phyloP scores from a whole-genome alignment of 495 filamentous ascomycete genomes.

The Penicillium paradoxum region DNA sequence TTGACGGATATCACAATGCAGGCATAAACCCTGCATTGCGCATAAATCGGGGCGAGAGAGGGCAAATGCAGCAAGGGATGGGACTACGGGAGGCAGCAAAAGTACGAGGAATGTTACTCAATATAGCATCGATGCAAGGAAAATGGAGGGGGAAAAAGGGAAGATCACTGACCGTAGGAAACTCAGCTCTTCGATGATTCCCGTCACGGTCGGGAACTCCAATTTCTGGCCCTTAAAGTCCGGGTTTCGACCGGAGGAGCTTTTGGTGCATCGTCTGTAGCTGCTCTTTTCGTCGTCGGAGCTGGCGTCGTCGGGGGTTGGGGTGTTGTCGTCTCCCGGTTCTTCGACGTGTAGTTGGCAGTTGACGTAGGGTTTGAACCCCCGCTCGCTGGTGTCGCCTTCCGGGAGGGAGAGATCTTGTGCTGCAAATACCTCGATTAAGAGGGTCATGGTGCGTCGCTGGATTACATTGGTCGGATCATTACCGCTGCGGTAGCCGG shows the following conservation, averaged over 20 bases:
- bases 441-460: slow-evolving; percentile 36
- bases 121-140: not conserved
- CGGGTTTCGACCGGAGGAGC: slow-evolving; percentile 55
- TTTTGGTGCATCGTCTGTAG: slow-evolving; percentile 66
- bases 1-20: slow-evolving; percentile 9
- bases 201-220: slow-evolving; percentile 54
- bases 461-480: slow-evolving; percentile 17
- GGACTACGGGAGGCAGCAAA: not conserved
- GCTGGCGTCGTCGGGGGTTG: slow-evolving; percentile 35
- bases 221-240: slow-evolving; percentile 65
- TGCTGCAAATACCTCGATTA: slow-evolving; percentile 48
- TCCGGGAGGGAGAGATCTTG: slow-evolving; percentile 48
- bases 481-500: slow-evolving; percentile 52
- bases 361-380: slow-evolving; percentile 75
- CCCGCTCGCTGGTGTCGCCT: slow-evolving; percentile 48
- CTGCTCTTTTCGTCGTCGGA: slow-evolving; percentile 49
- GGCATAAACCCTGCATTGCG: not conserved
- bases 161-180: slow-evolving; percentile 63
- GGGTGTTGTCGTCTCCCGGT: slow-evolving; percentile 20
- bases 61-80: not conserved
- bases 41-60: not conserved
- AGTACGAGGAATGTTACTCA: not conserved
- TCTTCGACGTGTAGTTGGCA: slow-evolving; percentile 77
- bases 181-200: slow-evolving; percentile 69
- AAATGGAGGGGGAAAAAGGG: not conserved